Evolutionary conservation across 805 yeast species (phyloP).

Genomic region (Teunomyces stri): DNA sequence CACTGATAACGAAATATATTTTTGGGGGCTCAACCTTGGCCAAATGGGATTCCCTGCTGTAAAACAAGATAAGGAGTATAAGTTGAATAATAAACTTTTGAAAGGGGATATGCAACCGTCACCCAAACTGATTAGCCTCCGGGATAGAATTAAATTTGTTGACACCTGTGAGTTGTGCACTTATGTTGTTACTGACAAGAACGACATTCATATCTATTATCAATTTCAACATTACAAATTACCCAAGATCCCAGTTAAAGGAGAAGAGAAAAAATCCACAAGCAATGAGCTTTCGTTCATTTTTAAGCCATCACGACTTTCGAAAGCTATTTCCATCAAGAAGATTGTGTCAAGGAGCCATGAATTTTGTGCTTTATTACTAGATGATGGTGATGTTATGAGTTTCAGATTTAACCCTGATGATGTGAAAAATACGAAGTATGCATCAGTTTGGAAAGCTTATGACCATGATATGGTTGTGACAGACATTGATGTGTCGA

Average conservation of each 20-base stretch:
- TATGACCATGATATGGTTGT: slow-evolving; percentile 54
- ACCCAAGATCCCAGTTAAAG: slow-evolving; percentile 37
- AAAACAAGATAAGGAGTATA: slow-evolving; percentile 20
- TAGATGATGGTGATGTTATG: slow-evolving; percentile 60
- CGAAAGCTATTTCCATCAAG: slow-evolving; percentile 36
- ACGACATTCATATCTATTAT: slow-evolving; percentile 62
- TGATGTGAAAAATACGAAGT: slow-evolving; percentile 41
- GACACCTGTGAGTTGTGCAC: slow-evolving; percentile 70
- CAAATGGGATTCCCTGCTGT: slow-evolving; percentile 61
- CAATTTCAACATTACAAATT: slow-evolving; percentile 55
- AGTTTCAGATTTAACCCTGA: slow-evolving; percentile 28
- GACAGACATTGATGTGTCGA: slow-evolving; percentile 64
- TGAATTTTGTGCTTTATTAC: slow-evolving; percentile 46
- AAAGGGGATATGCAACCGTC: slow-evolving; percentile 37
- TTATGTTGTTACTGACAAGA: slow-evolving; percentile 53
- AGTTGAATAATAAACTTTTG: slow-evolving; percentile 24
- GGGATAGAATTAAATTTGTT: slow-evolving; percentile 53
- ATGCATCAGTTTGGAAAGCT: slow-evolving; percentile 60
- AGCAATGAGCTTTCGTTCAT: slow-evolving; percentile 21
- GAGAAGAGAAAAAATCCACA: slow-evolving; percentile 43
- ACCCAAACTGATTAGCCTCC: slow-evolving; percentile 43
- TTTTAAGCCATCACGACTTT: slow-evolving; percentile 52
- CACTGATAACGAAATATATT: slow-evolving; percentile 44
- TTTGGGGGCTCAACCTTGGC: slow-evolving; percentile 83
- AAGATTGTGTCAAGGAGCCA: slow-evolving; percentile 37